Conservation (phyloP, 176 grass and related monocot genomes). For the maize (Zea mays) region DNA sequence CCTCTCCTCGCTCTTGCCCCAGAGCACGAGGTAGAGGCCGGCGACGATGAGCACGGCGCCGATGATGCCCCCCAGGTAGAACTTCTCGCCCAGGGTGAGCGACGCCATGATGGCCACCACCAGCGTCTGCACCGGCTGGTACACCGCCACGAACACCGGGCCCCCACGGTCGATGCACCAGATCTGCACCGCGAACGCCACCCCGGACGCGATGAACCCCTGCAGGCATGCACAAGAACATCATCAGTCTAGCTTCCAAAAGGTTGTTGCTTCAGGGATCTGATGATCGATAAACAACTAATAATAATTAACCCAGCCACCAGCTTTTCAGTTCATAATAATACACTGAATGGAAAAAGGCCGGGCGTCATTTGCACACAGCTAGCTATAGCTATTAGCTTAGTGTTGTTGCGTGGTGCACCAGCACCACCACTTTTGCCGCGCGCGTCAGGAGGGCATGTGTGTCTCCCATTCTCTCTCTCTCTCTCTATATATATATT, state of each 20-base stretch:
- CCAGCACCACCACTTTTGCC: too few relatives aligned
- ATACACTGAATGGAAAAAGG: not conserved
- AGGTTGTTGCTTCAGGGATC: not conserved
- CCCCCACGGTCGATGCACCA: conserved; percentile 97
- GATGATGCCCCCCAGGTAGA: conserved; percentile 94
- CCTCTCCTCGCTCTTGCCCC: conserved; percentile 89
- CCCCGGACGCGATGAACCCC: conserved; percentile 92
- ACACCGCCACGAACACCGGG: conserved; percentile 94
- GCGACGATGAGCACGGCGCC: conserved; percentile 80
- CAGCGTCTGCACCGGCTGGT: conserved; percentile 94
- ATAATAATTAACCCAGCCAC: not conserved
- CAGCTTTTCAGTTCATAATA: conserved; percentile 1
- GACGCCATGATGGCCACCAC: conserved; percentile 95
- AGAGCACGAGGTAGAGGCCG: conserved; percentile 88
- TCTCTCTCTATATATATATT: too few relatives aligned
- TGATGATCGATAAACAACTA: not conserved
- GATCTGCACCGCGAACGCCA: conserved; percentile 96
- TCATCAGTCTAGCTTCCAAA: not conserved
- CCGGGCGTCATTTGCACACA: conserved; percentile 2
- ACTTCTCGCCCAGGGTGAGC: conserved; percentile 70
- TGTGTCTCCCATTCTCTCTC: too few relatives aligned
- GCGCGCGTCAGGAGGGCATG: too few relatives aligned
- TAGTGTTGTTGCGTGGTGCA: not conserved
- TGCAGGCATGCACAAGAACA: conserved; percentile 31
- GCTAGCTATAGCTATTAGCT: conserved; percentile 1